Evolutionary conservation across 176 grass and related monocot genomes (phyloP), one percentile per base, ranked within the genome.

Genomic region (Eremochloa ophiuroides): DNA sequence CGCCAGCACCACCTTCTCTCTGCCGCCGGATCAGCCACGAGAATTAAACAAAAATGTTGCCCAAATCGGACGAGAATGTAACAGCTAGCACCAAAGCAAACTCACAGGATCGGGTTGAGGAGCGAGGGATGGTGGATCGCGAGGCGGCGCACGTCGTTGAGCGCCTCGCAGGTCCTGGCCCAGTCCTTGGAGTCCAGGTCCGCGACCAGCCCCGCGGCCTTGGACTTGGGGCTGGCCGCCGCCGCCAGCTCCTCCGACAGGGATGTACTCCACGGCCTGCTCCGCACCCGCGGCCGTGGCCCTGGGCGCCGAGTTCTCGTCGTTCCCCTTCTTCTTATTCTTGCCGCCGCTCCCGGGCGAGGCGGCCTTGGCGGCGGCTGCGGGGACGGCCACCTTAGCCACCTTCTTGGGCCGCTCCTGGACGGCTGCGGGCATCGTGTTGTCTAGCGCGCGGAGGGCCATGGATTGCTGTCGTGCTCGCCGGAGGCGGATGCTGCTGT

Each of bases 391-490:
- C 34, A 89, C 75, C 88, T 99, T 99, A 16, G 91, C 62, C 22
- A 86, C 50, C 85, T 99, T 99, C 83, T 85, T 99, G 58, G 93
- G 88, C 23, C 93, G 83, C 70, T 95, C 87, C 50, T 83, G 23
- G 25, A 78, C 51, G 69, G 83, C 73, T 15, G 81, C 31, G 41
- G 93, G 93, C 48, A 95, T 83, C 46, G 84, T 86, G 69, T 99
- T 99, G 82, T 99, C 96, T 5, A 99, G 85, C 42, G 91, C 79
- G 40, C 96, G 88, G 50, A 99, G 93, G 17, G 96, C 87, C 96
- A 99, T 95, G 42, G 43, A 3, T 64, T 33, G 28, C 6, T 50
- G 50, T 17, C 41, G 40, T 11, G 7, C 31, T 28, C 4, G 25
- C 59, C 15, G 8, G n/a, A 71, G 26, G 13, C 22, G 1, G 50